phyloP scores from a whole-genome alignment of 768 basidiomycete species.

The Tephrocybe sp. region DNA sequence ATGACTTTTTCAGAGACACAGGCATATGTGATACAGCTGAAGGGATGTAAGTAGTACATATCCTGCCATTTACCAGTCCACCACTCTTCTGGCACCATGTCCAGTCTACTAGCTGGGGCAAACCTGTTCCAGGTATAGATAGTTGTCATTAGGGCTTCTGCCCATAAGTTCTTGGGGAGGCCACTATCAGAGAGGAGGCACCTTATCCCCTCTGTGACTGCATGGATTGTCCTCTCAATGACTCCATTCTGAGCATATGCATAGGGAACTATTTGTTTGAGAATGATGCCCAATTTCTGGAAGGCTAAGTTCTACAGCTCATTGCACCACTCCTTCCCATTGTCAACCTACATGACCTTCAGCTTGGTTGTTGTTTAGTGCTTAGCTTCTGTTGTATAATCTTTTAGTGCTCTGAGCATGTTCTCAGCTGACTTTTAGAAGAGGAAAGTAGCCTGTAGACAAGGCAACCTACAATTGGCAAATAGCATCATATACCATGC shows the following conservation, averaged over 20 bases:
- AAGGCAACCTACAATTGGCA: too few species aligned
- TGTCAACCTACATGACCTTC: background rate
- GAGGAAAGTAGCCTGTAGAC: too few species aligned
- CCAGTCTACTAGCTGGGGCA: background rate
- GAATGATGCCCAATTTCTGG: background rate
- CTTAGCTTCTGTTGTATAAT: background rate
- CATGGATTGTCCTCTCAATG: too few species aligned
- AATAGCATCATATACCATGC: too few species aligned
- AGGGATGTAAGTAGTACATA: background rate
- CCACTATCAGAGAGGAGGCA: background rate
- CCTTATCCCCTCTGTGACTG: background rate
- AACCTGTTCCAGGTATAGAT: background rate
- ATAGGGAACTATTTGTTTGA: too few species aligned
- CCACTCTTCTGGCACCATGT: background rate
- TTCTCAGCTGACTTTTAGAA: too few species aligned
- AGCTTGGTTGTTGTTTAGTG: background rate
- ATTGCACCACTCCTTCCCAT: background rate
- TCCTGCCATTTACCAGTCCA: conserved; percentile 1
- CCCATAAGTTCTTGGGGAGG: background rate
- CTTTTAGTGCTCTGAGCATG: too few species aligned
- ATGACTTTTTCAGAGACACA: too few species aligned
- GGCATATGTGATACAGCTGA: too few species aligned
- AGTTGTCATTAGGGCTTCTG: background rate
- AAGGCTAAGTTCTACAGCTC: background rate
- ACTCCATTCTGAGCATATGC: too few species aligned